Percentiles rank a stretch among this genome's conserved stretches.
Evolutionary conservation across 208 protist species (phyloP).

Genomic region (Trichomonas tenax): DNA sequence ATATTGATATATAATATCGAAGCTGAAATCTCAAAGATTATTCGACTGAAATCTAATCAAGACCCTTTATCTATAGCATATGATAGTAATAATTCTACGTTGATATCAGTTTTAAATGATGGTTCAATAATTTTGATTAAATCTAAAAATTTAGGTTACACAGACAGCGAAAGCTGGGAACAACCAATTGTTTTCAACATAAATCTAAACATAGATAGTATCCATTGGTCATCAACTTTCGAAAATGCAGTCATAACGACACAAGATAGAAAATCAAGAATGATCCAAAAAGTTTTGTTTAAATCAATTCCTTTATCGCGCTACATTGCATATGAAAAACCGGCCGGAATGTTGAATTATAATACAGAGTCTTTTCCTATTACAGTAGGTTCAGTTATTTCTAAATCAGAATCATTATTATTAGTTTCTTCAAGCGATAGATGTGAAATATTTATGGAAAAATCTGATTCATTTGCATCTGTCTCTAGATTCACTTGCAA

Average conservation of each 20-base stretch:
- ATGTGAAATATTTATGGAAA: background rate
- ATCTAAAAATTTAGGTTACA: background rate
- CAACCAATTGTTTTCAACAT: background rate
- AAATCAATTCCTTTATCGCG: background rate
- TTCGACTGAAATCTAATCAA: background rate
- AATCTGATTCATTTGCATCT: background rate
- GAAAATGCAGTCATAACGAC: background rate
- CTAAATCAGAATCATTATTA: background rate
- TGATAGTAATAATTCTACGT: background rate
- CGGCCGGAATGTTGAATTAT: background rate
- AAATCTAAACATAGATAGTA: background rate
- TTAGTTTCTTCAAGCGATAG: background rate
- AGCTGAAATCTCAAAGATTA: background rate
- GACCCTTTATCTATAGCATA: background rate
- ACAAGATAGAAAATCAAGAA: background rate
- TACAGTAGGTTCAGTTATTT: background rate
- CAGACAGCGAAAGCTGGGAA: background rate
- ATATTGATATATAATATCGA: background rate
- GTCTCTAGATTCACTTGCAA: background rate
- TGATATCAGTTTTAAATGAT: background rate
- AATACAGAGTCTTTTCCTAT: background rate
- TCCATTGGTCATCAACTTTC: background rate
- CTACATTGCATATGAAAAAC: background rate
- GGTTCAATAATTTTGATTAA: background rate
- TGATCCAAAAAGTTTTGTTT: background rate